A percentile compares a stretch with the other conserved stretches of the same genome.
phyloP scores from a whole-genome alignment of 768 basidiomycete species.

The Leccinum arenicola region DNA sequence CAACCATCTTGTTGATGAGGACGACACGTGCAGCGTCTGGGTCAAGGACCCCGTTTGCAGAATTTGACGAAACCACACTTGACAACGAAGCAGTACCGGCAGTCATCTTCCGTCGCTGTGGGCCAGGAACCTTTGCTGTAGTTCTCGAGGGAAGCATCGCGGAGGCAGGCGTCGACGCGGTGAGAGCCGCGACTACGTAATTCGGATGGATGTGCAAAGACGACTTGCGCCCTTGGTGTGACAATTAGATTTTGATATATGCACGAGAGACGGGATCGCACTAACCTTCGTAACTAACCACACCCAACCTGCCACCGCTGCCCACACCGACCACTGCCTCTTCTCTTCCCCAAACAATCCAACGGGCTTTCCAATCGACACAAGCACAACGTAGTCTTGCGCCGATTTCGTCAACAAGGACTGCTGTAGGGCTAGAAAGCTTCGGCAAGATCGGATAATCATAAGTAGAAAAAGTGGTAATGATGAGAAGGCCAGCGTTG shows the following conservation, averaged over 20 bases:
- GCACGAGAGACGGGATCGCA: background rate
- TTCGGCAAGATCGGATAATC: slow-evolving; percentile 62
- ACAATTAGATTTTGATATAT: background rate
- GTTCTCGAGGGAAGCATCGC: slow-evolving; percentile 43
- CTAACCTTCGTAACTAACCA: slow-evolving; percentile 90
- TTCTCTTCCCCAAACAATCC: slow-evolving; percentile 83
- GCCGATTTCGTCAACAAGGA: slow-evolving; percentile 84
- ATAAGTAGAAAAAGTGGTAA: slow-evolving; percentile 82
- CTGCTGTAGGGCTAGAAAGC: slow-evolving; percentile 61
- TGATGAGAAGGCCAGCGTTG: slow-evolving; percentile 71
- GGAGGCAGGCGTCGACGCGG: slow-evolving; percentile 69
- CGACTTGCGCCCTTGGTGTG: slow-evolving; percentile 47
- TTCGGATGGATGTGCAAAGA: slow-evolving; percentile 73
- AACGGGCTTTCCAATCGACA: slow-evolving; percentile 68
- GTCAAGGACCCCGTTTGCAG: slow-evolving; percentile 40
- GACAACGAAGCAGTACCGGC: slow-evolving; percentile 6
- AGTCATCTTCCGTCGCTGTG: slow-evolving; percentile 25
- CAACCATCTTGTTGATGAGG: too few species aligned
- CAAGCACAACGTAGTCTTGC: slow-evolving; percentile 79
- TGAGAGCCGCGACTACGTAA: slow-evolving; percentile 88
- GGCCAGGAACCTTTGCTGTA: slow-evolving; percentile 49
- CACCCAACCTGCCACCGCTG: slow-evolving; percentile 76
- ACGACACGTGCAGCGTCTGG: slow-evolving; percentile 13
- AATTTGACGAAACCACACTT: slow-evolving; percentile 15
- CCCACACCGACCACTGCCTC: slow-evolving; percentile 91